These are phyloP conservation scores for Phyllosticta capitalensis DNA, from an alignment of 2,329 filamentous ascomycete species.

Conservation along the genomic window DNA sequence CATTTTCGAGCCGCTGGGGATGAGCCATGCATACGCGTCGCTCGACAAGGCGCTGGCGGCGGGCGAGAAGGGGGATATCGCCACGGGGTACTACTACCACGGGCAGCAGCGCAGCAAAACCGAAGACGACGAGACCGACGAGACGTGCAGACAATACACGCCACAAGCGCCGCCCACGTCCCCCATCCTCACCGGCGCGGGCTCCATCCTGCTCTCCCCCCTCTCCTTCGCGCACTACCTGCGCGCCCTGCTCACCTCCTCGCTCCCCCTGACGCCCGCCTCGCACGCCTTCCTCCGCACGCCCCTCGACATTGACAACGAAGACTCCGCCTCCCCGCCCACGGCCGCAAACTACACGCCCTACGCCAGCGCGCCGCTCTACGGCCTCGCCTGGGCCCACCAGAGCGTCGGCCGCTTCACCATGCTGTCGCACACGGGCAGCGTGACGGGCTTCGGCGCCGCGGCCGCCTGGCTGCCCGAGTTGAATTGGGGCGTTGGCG, in stretches of 20 bases:
- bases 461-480: not conserved
- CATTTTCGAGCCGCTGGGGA: conserved; percentile 33
- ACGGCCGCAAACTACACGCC: not conserved
- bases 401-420: not conserved
- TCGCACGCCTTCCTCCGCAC: conserved; percentile 7
- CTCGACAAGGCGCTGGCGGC: conserved; percentile 23
- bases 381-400: conserved; percentile 2
- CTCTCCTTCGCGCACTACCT: conserved; percentile 19
- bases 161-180: not conserved
- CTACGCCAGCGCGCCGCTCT: not conserved
- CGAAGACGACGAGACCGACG: not conserved
- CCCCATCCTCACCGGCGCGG: conserved; percentile 19
- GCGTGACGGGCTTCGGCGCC: conserved; percentile 6
- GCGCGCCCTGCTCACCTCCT: conserved; percentile 15
- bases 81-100: conserved; percentile 15
- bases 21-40: conserved; percentile 31
- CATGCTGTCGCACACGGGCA: not conserved
- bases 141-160: not conserved
- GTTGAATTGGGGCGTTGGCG: not conserved
- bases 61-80: conserved; percentile 1
- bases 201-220: conserved; percentile 16
- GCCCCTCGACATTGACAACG: not conserved
- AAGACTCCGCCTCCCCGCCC: conserved; percentile 5
- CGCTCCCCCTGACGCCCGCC: not conserved
- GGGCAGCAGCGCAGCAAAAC: not conserved